Conservation (phyloP, 1,284 basidiomycete species). For the Peniophora sp. region DNA sequence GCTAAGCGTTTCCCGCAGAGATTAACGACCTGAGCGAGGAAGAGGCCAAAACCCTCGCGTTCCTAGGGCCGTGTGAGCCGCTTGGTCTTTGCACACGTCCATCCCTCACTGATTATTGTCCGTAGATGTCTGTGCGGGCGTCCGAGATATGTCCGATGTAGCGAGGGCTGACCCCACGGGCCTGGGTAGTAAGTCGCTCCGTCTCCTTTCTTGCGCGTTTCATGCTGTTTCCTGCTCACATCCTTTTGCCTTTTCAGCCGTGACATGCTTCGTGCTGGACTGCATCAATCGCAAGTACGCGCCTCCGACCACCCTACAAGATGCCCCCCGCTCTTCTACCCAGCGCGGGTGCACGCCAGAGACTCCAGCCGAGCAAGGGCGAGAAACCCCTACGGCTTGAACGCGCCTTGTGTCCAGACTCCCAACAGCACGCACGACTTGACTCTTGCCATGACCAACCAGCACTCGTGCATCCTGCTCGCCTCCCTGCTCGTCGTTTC, state of each 20-base stretch:
- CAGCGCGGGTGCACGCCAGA: no score
- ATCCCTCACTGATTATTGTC: conserved; percentile 22
- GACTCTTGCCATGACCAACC: no score
- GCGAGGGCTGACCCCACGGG: conserved; percentile 18
- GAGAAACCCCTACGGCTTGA: no score
- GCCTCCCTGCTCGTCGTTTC: no score
- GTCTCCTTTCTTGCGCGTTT: conserved; percentile 17
- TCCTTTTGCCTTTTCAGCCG: conserved; percentile 16
- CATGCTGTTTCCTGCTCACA: conserved; percentile 20
- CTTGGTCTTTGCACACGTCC: conserved; percentile 21
- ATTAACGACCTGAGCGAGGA: conserved; percentile 23
- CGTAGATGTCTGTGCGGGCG: conserved; percentile 20
- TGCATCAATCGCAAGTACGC: conserved; percentile 16
- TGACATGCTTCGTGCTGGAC: conserved; percentile 25
- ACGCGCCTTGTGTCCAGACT: no score
- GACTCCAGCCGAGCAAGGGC: no score
- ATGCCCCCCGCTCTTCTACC: not conserved
- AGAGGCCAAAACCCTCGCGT: conserved; percentile 22
- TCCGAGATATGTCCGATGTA: conserved; percentile 18
- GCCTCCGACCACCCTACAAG: conserved; percentile 9
- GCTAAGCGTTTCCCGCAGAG: conserved; percentile 25
- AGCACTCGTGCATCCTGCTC: no score
- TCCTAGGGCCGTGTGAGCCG: conserved; percentile 22
- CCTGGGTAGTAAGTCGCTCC: conserved; percentile 22
- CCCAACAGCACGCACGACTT: no score